phyloP scores from a whole-genome alignment of 768 basidiomycete species.

The Suillus subalutaceus region DNA sequence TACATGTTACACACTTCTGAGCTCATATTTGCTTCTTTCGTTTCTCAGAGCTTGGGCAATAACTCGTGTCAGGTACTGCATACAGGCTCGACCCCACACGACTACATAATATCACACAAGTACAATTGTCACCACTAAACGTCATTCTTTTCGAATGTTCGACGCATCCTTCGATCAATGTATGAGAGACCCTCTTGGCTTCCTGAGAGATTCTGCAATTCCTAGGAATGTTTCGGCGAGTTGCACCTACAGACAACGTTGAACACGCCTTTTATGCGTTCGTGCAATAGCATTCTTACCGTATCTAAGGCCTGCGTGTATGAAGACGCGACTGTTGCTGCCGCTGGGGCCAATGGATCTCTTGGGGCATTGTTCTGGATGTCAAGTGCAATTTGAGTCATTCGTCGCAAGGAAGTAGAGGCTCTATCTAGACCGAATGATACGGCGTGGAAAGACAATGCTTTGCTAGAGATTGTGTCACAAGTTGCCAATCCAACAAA shows the following conservation, averaged over 20 bases:
- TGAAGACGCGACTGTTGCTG: constrained; percentile 43
- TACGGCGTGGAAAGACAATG: constrained; percentile 62
- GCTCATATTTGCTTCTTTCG: background rate
- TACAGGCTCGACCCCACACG: too few relatives aligned
- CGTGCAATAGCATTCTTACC: constrained; percentile 32
- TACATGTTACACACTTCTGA: background rate
- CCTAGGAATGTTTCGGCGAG: constrained; percentile 61
- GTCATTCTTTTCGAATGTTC: background rate
- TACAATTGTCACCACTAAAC: background rate
- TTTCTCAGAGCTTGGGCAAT: background rate
- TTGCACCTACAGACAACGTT: constrained; percentile 41
- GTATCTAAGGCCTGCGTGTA: constrained; percentile 55
- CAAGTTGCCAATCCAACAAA: background rate
- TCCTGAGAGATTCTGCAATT: constrained; percentile 59
- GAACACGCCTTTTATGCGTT: background rate
- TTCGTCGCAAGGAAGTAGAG: constrained; percentile 40
- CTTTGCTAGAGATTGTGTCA: constrained; percentile 39
- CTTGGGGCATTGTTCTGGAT: constrained; percentile 47
- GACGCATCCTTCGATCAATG: constrained; percentile 18
- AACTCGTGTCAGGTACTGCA: background rate
- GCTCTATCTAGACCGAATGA: constrained; percentile 47
- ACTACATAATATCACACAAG: background rate
- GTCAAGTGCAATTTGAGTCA: constrained; percentile 55
- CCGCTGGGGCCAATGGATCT: constrained; percentile 39
- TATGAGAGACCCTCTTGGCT: constrained; percentile 54